These are phyloP conservation scores for Cadophora sp. DNA, from an alignment of 2,329 filamentous ascomycete genomes.

Conservation along the genomic window DNA sequence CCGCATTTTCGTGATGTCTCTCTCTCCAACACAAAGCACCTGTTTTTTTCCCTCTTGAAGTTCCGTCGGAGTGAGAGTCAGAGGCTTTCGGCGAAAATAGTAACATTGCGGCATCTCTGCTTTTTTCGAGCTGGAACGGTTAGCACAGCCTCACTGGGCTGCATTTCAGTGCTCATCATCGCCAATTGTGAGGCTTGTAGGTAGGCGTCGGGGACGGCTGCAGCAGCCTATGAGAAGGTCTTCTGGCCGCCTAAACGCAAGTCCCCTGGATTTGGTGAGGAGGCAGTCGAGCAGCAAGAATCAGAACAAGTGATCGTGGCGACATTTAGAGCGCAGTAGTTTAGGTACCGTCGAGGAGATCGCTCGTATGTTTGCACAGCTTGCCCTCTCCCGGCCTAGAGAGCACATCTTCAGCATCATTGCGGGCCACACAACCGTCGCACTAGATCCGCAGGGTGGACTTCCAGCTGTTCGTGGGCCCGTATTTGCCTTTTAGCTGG, in stretches of 20 bases:
- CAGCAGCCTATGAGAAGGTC: slow-evolving; percentile 14
- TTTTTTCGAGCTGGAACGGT: background rate
- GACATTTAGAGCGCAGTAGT: background rate
- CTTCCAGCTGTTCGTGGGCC: background rate
- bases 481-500: slow-evolving; percentile 4
- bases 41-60: background rate
- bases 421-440: slow-evolving; percentile 6
- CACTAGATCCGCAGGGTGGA: background rate
- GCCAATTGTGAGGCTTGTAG: slow-evolving; percentile 19
- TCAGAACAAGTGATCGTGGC: slow-evolving; percentile 4
- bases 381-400: background rate
- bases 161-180: slow-evolving; percentile 13
- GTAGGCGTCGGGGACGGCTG: background rate
- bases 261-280: background rate
- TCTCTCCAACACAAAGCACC: slow-evolving; percentile 8
- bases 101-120: slow-evolving; percentile 21
- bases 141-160: slow-evolving; percentile 23
- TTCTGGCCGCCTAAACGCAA: slow-evolving; percentile 5
- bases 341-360: background rate
- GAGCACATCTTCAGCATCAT: slow-evolving; percentile 6
- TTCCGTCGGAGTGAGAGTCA: background rate
- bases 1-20: slow-evolving; percentile 7
- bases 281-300: background rate
- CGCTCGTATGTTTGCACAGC: slow-evolving; percentile 2
- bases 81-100: slow-evolving; percentile 17